Base-by-base conservation (phyloP, 2,329 filamentous ascomycete species). In the Gnomoniopsis smithogilvyi region DNA sequence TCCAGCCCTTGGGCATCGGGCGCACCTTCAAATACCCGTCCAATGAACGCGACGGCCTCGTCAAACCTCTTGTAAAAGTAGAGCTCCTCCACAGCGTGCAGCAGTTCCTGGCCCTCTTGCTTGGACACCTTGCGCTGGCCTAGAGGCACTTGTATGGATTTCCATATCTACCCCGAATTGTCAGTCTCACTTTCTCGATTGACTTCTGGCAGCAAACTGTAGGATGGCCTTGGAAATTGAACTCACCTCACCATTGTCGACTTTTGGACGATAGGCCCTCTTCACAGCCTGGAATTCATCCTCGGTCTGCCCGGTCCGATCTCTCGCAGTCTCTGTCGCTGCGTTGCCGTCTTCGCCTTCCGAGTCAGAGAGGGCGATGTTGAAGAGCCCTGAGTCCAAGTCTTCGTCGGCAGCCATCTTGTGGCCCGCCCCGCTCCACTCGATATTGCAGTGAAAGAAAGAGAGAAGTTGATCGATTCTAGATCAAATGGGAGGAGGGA, bases 31-130 rank as follows among this genome's bases (percentile, higher is more conserved):
- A 82, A 66, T 0, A 78, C 68, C 4, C 65, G 63, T 2, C 64
- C 57, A 6, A 77, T 69, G 48, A 85, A 75, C 12, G 66, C 64
- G n/a, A 74, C 70, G 2, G 76, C 80, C 56, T 81, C 76, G 1
- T 68, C 67, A 59, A 76, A 85, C 36, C 76, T 70, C 6, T 74
- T 69, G 63, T 79, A 79, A 67, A 82, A 85, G 65, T 85, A 85
- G 48, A 85, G 72, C 68, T 85, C 82, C 66, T 85, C 82, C 8
- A 81, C 78, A 0, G 82, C 82, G 65, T 85, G 81, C 21, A 84
- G 60, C 11, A 81, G 64, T n/a, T 79, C 75, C 63, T 84, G 80
- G 1, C 75, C 71, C 36, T 77, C 73, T 46, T 75, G 75, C 65
- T 84, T 85, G 34, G 73, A 70, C 3, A 75, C 67, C 34, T 51